Base-by-base conservation (phyloP, 192 early-diverging fungal genomes). In the Coemansia sp. region DNA sequence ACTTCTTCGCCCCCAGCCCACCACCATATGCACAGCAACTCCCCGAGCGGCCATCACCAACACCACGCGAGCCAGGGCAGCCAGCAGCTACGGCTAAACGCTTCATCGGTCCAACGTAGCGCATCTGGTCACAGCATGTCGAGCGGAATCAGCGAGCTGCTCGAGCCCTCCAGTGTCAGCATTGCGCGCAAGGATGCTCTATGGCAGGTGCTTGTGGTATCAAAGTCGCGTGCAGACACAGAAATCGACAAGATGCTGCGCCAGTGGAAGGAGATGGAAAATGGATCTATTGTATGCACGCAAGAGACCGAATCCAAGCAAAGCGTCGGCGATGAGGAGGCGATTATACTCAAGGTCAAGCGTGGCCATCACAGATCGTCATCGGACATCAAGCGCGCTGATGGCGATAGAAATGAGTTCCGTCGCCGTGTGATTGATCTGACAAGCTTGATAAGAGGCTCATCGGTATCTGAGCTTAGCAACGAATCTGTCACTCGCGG, bases 271-370 rank as follows among this genome's bases (percentile, higher is more conserved):
- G 75, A 77, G 42, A 66, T 68, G 0, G 80, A 82, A 7, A 70
- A 50, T 11, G 80, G 80, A 5, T 45, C 56, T 8, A 40, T 82
- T 25, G 59, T 82, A 14, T 78, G 80, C 54, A 42, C 70, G 6
- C 74, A 63, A 15, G 80, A 82, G 59, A 25, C 45, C 15, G 80
- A 82, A 19, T 35, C 72, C 29, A 70, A 71, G 71, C 66, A 70
- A 1, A 55, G 65, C 10, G 63, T 73, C 17, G 75, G 70, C 38
- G 72, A 74, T 23, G 80, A 82, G 19, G 80, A 82, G 9, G 74
- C 80, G 7, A 82, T 82, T 20, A 82, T 82, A 14, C 68, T 77
- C 59, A 74, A 77, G 69, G 80, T 82, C 62, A 82, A 82, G 62
- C 74, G 80, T 22, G 80, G 80, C 0, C 80, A 82, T 56, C 62